These are phyloP conservation scores for Papiliotrema fonsecae DNA, from an alignment of 1,284 basidiomycete genomes.

Conservation along the genomic window DNA sequence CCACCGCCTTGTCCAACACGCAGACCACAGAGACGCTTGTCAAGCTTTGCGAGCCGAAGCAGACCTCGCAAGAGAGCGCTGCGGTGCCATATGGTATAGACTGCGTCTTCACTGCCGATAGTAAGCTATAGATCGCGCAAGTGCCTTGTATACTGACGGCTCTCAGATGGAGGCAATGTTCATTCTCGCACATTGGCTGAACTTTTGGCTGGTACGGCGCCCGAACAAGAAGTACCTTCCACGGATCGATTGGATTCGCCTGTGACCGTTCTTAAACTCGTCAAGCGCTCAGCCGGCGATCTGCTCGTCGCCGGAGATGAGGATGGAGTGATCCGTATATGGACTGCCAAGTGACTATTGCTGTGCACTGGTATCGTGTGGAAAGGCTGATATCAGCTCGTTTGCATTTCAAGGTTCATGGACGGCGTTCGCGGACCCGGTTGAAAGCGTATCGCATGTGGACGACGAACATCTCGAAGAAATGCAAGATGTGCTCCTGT, in stretches of 20 bases:
- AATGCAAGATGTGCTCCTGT: constrained; percentile 66
- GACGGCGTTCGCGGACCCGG: constrained; percentile 51
- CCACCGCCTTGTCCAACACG: too few species aligned
- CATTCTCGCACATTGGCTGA: constrained; percentile 11
- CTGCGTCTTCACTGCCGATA: constrained; percentile 12
- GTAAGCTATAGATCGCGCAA: constrained; percentile 2
- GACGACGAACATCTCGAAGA: constrained; percentile 50
- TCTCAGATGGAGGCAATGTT: constrained; percentile 15
- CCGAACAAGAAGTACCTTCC: neutral
- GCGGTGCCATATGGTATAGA: constrained; percentile 10
- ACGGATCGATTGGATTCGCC: constrained; percentile 28
- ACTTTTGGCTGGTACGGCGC: constrained; percentile 7
- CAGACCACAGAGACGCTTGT: too few species aligned
- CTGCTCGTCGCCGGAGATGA: constrained; percentile 40
- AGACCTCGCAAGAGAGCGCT: too few species aligned
- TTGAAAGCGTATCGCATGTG: constrained; percentile 21
- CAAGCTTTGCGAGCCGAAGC: too few species aligned
- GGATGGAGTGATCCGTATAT: constrained; percentile 41
- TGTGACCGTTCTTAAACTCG: constrained; percentile 24
- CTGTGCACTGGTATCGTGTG: neutral
- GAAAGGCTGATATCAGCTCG: constrained; percentile 11
- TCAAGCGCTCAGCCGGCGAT: constrained; percentile 6
- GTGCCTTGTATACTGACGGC: neutral
- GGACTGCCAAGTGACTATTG: constrained; percentile 28
- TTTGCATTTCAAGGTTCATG: constrained; percentile 28